Evolutionary conservation across 2,329 filamentous ascomycete species (phyloP), one percentile per base, ranked within the genome.

Genomic region (Talaromyces sp.): DNA sequence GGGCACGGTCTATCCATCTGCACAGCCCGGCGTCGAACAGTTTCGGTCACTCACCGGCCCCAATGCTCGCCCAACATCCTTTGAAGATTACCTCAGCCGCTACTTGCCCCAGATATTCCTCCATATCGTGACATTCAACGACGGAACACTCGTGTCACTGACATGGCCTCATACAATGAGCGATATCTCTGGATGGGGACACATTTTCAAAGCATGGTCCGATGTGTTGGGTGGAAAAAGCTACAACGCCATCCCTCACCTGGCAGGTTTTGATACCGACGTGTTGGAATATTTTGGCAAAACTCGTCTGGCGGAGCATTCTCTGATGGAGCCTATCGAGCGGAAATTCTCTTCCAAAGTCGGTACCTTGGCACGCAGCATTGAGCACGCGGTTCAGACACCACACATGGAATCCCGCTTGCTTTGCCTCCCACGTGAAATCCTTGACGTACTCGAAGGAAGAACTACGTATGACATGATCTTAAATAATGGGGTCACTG

Each of bases 241-340:
- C 22, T 43, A 15, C 11, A 49, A 33, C 15, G 37, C 22, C 3
- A 39, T 64, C 7, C 62, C 62, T 3, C 25, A 31, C 6, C 33
- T 60, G 31, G 31, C 31, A n/a, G 62, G 62, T 4, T 64, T 33
- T 19, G 54, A 64, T 25, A n/a, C 19, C 1, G 62, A 64, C 33
- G 17, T 33, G 10, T 41, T 43, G 45, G 15, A 6, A 13, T 41
- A 41, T 25, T 31, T 60, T 27, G 62, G 35, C 25, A 22, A 6
- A 17, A 35, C 43, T 22, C 22, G 11, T 27, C 10, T 17, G 6
- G 13, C 22, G 3, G 33, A 37, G 25, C 15, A 11, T 15, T 54
- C 56, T 1, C 7, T 64, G 22, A 6, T 60, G 2, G 45, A 19
- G 8, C 59, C 59, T 6, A 45, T n/a, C 11, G 25, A 37, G 8